Evolutionary conservation across 1,139 yeast species (phyloP).

Genomic region (Entelexis sorbosivorans): DNA sequence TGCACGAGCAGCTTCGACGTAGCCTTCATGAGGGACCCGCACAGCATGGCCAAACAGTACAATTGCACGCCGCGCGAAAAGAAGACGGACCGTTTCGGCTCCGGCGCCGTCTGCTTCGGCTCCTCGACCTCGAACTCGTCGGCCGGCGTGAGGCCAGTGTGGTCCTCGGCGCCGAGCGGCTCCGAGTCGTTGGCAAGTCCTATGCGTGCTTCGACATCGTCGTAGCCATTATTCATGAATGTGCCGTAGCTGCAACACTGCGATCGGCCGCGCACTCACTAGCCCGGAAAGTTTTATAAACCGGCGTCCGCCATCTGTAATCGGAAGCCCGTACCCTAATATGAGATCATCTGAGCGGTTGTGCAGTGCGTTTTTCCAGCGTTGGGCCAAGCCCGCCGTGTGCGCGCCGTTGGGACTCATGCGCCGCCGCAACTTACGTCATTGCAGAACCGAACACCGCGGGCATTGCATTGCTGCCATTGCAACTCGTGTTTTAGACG

Average conservation of each 20-base stretch:
- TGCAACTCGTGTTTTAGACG: too few relatives aligned
- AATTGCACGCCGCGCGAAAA: slow-evolving; percentile 19
- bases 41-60: slow-evolving; percentile 19
- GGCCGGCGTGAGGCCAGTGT: not conserved
- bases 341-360: slow-evolving; percentile 2
- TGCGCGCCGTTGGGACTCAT: too few relatives aligned
- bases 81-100: not conserved
- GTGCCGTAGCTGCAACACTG: not conserved
- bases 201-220: not conserved
- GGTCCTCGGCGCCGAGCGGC: not conserved
- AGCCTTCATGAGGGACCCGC: slow-evolving; percentile 22
- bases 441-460: too few relatives aligned
- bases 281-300: not conserved
- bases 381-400: not conserved
- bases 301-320: not conserved
- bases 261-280: not conserved
- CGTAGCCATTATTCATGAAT: not conserved
- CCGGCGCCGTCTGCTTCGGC: not conserved
- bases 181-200: not conserved
- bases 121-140: slow-evolving; percentile 10
- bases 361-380: too few relatives aligned
- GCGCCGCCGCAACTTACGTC: too few relatives aligned
- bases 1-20: slow-evolving; percentile 20
- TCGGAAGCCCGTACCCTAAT: not conserved
- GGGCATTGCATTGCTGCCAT: too few relatives aligned